Conservation (phyloP, 768 basidiomycete species). For the Trametes sanguinea region DNA sequence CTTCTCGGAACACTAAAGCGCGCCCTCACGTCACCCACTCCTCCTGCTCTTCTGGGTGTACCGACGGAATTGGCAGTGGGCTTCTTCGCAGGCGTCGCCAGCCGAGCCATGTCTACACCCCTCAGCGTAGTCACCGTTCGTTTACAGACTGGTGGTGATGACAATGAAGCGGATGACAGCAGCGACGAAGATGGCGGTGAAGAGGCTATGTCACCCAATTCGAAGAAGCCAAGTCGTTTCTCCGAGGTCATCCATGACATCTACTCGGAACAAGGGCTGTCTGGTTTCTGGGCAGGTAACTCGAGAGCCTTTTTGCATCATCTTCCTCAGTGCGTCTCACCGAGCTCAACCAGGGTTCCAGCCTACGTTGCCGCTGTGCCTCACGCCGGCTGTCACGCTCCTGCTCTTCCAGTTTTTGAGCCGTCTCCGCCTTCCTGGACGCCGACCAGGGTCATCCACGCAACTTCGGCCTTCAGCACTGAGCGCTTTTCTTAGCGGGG, state of each 20-base stretch:
- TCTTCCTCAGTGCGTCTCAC: not conserved
- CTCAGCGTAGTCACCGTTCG: constrained; percentile 57
- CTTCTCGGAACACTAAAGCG: constrained; percentile 2
- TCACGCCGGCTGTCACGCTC: constrained; percentile 61
- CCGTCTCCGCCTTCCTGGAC: constrained; percentile 29
- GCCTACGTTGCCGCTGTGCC: constrained; percentile 48
- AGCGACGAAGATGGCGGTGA: constrained; percentile 21
- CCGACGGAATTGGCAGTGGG: constrained; percentile 56
- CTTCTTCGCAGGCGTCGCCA: constrained; percentile 57
- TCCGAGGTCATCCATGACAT: constrained; percentile 41
- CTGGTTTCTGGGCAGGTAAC: constrained; percentile 59
- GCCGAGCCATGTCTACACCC: constrained; percentile 55
- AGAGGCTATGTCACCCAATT: no score
- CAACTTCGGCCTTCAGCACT: constrained; percentile 38
- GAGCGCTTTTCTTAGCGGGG: constrained; percentile 59
- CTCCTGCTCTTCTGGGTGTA: constrained; percentile 33
- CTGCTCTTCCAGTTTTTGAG: constrained; percentile 55
- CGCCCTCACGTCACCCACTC: constrained; percentile 16
- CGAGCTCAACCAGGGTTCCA: constrained; percentile 46
- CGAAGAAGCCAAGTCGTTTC: constrained; percentile 11
- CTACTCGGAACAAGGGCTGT: constrained; percentile 49
- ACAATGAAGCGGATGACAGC: constrained; percentile 33
- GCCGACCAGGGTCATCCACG: constrained; percentile 31
- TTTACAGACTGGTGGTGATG: constrained; percentile 48
- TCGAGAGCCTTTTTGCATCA: no score